Evolutionary conservation across 768 basidiomycete species (phyloP).

Genomic region (Ephemerocybe angulata): DNA sequence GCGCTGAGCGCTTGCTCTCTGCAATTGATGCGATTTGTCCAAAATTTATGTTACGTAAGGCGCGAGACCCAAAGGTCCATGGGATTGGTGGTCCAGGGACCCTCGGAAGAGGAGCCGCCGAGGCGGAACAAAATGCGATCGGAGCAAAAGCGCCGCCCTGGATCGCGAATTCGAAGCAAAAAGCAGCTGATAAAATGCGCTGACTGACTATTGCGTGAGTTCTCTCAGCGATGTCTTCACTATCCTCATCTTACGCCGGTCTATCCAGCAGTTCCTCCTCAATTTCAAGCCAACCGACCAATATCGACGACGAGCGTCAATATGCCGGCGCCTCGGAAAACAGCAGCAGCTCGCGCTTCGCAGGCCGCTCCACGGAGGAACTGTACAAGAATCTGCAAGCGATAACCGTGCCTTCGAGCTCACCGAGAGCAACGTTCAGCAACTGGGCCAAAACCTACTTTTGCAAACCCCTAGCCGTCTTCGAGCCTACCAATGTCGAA

Average conservation of each 20-base stretch:
- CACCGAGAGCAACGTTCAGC: slow-evolving; percentile 46
- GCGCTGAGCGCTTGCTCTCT: background rate
- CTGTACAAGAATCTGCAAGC: slow-evolving; percentile 55
- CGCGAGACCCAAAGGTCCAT: background rate
- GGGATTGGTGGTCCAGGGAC: background rate
- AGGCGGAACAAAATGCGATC: too few relatives aligned
- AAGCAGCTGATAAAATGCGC: too few relatives aligned
- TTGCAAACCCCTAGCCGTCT: slow-evolving; percentile 66
- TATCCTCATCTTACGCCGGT: too few relatives aligned
- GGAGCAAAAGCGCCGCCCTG: background rate
- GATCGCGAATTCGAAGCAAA: too few relatives aligned
- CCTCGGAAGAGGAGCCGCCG: background rate
- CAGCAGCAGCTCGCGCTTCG: too few relatives aligned
- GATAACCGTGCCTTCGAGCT: slow-evolving; percentile 44
- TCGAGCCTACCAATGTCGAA: slow-evolving; percentile 65
- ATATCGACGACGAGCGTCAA: background rate
- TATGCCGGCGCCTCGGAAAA: background rate
- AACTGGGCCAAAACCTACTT: slow-evolving; percentile 88
- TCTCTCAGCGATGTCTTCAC: too few relatives aligned
- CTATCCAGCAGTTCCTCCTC: too few relatives aligned
- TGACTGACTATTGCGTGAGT: too few relatives aligned
- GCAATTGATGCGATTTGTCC: background rate
- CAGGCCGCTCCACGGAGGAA: background rate
- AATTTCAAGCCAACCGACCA: background rate
- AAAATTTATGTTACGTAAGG: slow-evolving; percentile 3